These are phyloP conservation scores for Daucus carota DNA, from an alignment of 129 eudicot genomes.

Conservation along the genomic window DH1_v3.0 NC_030387.2:29945001-29945500, in stretches of 20 bases:
- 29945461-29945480: neutral
- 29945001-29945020: slow-evolving; percentile 3
- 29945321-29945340: neutral
- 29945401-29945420: neutral
- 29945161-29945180: neutral
- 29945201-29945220: neutral
- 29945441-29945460: neutral
- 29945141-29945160: neutral
- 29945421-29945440: slow-evolving; percentile 1
- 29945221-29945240: neutral
- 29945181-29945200: neutral
- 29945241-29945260: neutral
- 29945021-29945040: neutral
- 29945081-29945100: slow-evolving; percentile 13
- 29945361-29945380: neutral
- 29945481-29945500: neutral
- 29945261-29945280: neutral
- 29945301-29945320: neutral
- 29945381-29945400: neutral
- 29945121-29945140: slow-evolving; percentile 5
- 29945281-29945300: neutral
- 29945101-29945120: slow-evolving; percentile 12
- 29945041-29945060: neutral
- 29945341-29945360: neutral
- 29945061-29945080: slow-evolving; percentile 6